phyloP scores from a whole-genome alignment of 805 yeast species.

The Phaffomyces antillensis region DNA sequence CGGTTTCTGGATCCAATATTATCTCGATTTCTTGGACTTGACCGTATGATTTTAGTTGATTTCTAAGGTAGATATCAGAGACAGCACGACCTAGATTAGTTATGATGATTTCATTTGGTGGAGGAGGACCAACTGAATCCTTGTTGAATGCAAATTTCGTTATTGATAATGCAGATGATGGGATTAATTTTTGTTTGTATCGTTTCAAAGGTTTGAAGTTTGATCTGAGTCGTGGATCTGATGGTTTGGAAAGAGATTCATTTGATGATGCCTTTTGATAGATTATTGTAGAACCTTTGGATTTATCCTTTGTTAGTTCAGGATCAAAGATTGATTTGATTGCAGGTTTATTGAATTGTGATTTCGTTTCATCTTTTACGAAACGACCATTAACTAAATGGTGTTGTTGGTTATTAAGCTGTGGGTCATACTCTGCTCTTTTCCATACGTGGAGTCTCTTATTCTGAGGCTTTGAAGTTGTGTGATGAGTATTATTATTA shows the following conservation, averaged over 20 bases:
- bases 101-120: constrained; percentile 60
- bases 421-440: background rate
- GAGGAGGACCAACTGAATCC: constrained; percentile 69
- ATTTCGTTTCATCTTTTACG: background rate
- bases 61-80: constrained; percentile 37
- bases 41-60: constrained; percentile 59
- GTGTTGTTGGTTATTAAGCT: constrained; percentile 4
- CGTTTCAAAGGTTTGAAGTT: constrained; percentile 26
- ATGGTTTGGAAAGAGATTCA: constrained; percentile 11
- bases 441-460: background rate
- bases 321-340: constrained; percentile 48
- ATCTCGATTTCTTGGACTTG: constrained; percentile 50
- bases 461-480: background rate
- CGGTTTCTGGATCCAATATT: constrained; percentile 65
- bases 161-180: constrained; percentile 35
- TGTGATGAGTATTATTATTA: too few relatives aligned
- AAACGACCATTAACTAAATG: constrained; percentile 8
- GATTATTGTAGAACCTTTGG: constrained; percentile 29
- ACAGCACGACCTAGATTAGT: constrained; percentile 56
- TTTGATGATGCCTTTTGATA: constrained; percentile 29
- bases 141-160: constrained; percentile 45
- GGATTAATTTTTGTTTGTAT: constrained; percentile 29
- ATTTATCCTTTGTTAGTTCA: constrained; percentile 36
- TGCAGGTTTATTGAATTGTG: constrained; percentile 16
- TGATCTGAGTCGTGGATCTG: constrained; percentile 37